Evolutionary conservation across 768 basidiomycete species (phyloP).

Genomic region (Leccinum rimulosum): DNA sequence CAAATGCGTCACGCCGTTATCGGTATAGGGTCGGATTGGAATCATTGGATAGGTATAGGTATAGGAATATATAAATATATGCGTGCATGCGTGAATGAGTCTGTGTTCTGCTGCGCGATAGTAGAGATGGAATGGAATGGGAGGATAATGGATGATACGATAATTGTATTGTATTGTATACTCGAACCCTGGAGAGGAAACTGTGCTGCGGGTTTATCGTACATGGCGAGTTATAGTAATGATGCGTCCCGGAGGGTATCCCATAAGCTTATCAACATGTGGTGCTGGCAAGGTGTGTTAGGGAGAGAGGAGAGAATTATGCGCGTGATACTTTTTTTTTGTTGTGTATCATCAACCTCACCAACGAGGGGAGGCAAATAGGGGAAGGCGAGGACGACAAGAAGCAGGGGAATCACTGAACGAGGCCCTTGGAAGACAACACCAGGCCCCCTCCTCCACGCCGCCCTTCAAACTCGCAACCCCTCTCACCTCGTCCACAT

Average conservation of each 20-base stretch:
- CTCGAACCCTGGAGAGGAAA: background rate
- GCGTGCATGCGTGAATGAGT: background rate
- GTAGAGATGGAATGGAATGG: background rate
- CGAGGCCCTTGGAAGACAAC: background rate
- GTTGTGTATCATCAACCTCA: slow-evolving; percentile 3
- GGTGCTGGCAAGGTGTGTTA: slow-evolving; percentile 1
- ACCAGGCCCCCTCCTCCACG: slow-evolving; percentile 1
- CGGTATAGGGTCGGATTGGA: background rate
- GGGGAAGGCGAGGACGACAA: background rate
- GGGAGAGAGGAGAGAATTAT: background rate
- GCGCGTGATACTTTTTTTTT: slow-evolving; percentile 3
- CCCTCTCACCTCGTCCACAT: background rate
- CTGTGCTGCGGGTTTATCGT: background rate
- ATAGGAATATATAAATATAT: background rate
- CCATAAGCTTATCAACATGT: slow-evolving; percentile 14
- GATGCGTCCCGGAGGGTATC: slow-evolving; percentile 17
- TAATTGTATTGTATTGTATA: background rate
- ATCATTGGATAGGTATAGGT: background rate
- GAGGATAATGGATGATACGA: background rate
- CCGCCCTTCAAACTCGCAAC: background rate
- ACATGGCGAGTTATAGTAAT: background rate
- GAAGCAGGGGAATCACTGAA: background rate
- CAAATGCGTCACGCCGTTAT: background rate
- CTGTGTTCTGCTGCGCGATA: background rate
- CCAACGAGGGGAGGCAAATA: background rate